phyloP scores from a whole-genome alignment of 169 alveolate species.

The Cyclospora cayetanensis region DNA sequence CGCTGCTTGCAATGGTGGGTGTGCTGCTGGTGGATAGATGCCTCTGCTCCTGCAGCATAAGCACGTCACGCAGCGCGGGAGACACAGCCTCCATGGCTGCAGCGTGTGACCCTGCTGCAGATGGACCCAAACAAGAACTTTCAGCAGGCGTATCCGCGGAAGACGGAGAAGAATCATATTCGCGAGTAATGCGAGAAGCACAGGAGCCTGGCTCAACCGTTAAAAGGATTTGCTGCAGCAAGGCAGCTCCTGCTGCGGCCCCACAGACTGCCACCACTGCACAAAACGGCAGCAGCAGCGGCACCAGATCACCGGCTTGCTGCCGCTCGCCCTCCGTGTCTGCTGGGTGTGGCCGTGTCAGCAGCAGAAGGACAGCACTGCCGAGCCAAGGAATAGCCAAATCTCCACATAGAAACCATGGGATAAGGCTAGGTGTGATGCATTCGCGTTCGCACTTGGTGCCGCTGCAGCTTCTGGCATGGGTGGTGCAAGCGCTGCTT shows the following conservation, averaged over 20 bases:
- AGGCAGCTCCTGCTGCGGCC: slow-evolving; percentile 9
- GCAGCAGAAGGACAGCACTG: not conserved
- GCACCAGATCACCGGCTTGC: not conserved
- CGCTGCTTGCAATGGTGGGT: not conserved
- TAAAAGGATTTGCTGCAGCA: slow-evolving; percentile 23
- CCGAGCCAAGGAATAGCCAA: slow-evolving; percentile 2
- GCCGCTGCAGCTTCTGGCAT: not conserved
- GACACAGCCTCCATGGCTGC: not conserved
- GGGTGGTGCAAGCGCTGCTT: not conserved
- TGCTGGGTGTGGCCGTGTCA: not conserved
- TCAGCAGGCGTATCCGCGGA: too few relatives aligned
- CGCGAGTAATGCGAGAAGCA: too few relatives aligned
- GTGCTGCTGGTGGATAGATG: not conserved
- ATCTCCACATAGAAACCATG: slow-evolving; percentile 4
- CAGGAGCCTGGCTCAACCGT: not conserved
- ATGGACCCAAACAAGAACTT: too few relatives aligned
- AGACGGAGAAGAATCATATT: too few relatives aligned
- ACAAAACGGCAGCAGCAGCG: not conserved
- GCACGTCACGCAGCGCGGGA: slow-evolving; percentile 32
- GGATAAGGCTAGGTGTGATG: not conserved
- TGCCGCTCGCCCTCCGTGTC: not conserved
- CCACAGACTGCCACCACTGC: not conserved
- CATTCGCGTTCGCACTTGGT: not conserved
- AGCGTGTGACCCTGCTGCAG: slow-evolving; percentile 9
- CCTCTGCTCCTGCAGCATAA: not conserved